phyloP scores from a whole-genome alignment of 768 basidiomycete genomes.

The Termitomyces heimii region DNA sequence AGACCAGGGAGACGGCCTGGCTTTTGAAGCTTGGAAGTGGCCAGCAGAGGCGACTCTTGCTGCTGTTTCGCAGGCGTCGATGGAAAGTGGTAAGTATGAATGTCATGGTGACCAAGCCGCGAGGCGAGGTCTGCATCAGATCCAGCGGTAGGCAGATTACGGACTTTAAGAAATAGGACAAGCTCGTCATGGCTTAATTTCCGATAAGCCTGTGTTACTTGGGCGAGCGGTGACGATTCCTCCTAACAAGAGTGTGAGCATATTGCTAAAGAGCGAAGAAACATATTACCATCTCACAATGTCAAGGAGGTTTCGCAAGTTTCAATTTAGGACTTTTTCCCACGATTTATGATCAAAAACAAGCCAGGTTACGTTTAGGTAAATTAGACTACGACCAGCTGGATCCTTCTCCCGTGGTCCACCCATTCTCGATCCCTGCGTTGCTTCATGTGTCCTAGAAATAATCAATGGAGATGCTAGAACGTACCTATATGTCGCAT shows the following conservation, averaged over 20 bases:
- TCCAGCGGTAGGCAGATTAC: slow-evolving; percentile 63
- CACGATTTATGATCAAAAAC: slow-evolving; percentile 3
- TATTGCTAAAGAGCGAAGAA: slow-evolving; percentile 2
- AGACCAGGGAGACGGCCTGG: slow-evolving; percentile 49
- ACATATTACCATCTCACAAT: slow-evolving; percentile 26
- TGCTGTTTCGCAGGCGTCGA: slow-evolving; percentile 21
- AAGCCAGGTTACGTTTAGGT: not conserved
- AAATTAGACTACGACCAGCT: not conserved
- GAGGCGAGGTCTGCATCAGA: slow-evolving; percentile 59
- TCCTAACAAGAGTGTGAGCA: slow-evolving; percentile 21
- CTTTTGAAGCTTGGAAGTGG: slow-evolving; percentile 21
- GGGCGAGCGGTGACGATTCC: slow-evolving; percentile 30
- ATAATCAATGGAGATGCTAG: not conserved
- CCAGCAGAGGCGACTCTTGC: slow-evolving; percentile 21
- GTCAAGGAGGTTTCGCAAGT: not conserved
- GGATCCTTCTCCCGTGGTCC: not conserved
- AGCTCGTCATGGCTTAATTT: slow-evolving; percentile 64
- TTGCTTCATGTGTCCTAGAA: not conserved
- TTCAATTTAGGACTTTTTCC: slow-evolving; percentile 5
- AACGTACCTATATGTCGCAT: slow-evolving; percentile 46
- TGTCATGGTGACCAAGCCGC: slow-evolving; percentile 69
- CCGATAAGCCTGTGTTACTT: slow-evolving; percentile 65
- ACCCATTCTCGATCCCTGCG: slow-evolving; percentile 4
- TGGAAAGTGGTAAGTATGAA: slow-evolving; percentile 65
- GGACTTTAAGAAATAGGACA: slow-evolving; percentile 67